Conservation (phyloP, 2,329 filamentous ascomycete species). For the Pseudodiploospora longispora region DNA sequence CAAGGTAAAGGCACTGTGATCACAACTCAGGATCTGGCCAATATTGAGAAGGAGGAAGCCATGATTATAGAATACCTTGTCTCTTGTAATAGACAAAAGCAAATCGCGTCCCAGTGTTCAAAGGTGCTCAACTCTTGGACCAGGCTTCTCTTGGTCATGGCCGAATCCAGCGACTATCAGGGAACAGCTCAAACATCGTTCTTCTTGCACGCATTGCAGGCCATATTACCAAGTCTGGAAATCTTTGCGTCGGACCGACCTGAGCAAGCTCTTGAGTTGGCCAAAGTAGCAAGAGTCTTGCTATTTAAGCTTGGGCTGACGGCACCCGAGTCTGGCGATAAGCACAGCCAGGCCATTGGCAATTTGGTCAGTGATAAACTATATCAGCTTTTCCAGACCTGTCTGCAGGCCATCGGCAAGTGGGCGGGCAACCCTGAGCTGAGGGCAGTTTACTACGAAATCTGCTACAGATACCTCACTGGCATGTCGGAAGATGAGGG, state of each 20-base stretch:
- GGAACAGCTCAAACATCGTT: constrained; percentile 65
- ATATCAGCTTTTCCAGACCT: constrained; percentile 84
- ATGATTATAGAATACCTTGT: constrained; percentile 53
- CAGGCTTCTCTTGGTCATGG: constrained; percentile 73
- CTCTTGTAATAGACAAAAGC: constrained; percentile 55
- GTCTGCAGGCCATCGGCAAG: constrained; percentile 69
- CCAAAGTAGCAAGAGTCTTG: constrained; percentile 64
- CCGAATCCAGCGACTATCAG: constrained; percentile 75
- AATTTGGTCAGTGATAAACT: constrained; percentile 82
- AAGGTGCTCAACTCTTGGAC: constrained; percentile 75
- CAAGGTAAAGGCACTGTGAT: constrained; percentile 40
- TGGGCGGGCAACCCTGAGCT: constrained; percentile 63
- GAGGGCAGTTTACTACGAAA: constrained; percentile 81
- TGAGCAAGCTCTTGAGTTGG: constrained; percentile 65
- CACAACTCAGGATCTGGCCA: constrained; percentile 38
- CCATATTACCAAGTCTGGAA: constrained; percentile 82
- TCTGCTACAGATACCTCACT: constrained; percentile 77
- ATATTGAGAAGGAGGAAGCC: constrained; percentile 50
- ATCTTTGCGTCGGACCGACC: constrained; percentile 61
- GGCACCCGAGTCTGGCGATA: constrained; percentile 29
- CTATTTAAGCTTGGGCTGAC: constrained; percentile 62
- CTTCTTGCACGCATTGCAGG: constrained; percentile 77
- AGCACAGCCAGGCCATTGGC: constrained; percentile 40
- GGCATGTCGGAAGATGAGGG: constrained; percentile 51
- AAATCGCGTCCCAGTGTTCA: constrained; percentile 49